Evolutionary conservation across 306 rosid species (phyloP), one percentile per base, ranked within the genome.

Genomic region (Castanopsis chinensis): DNA sequence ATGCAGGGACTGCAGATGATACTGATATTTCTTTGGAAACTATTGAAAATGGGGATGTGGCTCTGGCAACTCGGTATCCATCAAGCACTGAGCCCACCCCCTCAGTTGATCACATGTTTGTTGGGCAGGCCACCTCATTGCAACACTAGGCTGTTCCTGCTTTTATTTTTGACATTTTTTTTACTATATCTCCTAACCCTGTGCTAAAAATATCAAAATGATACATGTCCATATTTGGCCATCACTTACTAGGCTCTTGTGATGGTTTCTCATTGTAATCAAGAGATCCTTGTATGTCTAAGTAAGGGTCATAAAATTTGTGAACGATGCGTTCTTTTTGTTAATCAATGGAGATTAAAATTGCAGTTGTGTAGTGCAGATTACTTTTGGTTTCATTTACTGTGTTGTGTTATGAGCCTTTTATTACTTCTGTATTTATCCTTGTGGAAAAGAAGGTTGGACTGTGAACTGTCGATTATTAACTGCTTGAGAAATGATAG

Each of bases 11-110:
- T 4, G 88, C 83, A 37, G 72, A 41, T 74, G 94, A 84, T 75
- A 37, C 86, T 11, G 92, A 81, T 69, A 76, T 60, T 80, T 82
- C 77, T 52, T 83, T 85, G 80, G 93, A 87, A 81, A 81, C 84
- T 79, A 86, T 90, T 10, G 98, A 85, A 90, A 86, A 86, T 55
- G 94, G 93, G 21, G 74, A 72, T 61, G 85, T 59, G 68, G 71
- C 88, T 52, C 12, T 64, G 45, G 73, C 78, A 59, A 65, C 78
- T 63, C 71, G 41, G 71, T 82, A 82, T 86, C 71, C 65, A 61
- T 83, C 87, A 41, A 72, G 33, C 73, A 80, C 79, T 49, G 79
- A 78, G 77, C 85, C 56, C 49, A 87, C 49, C 77, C 75, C 84
- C 35, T 79, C 82, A 4, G 80, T 73, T 2, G 85, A 76, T 83